Evolutionary conservation across 2,329 filamentous ascomycete genomes (phyloP).

Genomic region (Cryphonectria naterciae): DNA sequence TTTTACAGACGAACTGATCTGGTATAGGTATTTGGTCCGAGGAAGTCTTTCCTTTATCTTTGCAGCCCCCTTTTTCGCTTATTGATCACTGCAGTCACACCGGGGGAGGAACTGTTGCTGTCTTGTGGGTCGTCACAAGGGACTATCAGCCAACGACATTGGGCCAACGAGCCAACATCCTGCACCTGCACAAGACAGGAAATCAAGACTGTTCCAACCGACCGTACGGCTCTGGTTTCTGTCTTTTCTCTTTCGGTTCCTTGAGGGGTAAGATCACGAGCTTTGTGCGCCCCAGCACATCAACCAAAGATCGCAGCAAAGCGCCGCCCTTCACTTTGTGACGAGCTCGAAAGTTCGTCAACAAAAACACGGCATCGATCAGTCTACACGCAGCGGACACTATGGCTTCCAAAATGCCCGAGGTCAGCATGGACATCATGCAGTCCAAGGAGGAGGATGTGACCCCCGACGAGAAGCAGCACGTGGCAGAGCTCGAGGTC

Average conservation of each 20-base stretch:
- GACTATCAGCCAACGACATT: background rate
- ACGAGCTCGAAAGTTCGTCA: background rate
- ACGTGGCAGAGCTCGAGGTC: slow-evolving; percentile 11
- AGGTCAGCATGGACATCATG: background rate
- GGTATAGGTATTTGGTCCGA: background rate
- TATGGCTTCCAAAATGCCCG: background rate
- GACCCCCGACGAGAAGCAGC: background rate
- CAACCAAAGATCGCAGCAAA: background rate
- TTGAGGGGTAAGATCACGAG: background rate
- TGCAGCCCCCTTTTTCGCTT: background rate
- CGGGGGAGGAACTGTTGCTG: background rate
- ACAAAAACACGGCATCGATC: background rate
- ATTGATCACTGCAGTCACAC: background rate
- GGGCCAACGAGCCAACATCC: background rate
- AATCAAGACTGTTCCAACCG: background rate
- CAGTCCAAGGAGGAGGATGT: background rate
- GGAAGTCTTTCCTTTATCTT: background rate
- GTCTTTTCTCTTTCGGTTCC: background rate
- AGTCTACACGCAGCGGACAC: background rate
- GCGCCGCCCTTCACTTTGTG: background rate
- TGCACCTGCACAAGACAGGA: background rate
- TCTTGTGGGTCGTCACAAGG: background rate
- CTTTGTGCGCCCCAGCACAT: background rate
- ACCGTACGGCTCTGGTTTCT: background rate
- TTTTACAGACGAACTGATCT: background rate